phyloP scores from a whole-genome alignment of 768 basidiomycete species.

The Psilocybe azurescens region DNA sequence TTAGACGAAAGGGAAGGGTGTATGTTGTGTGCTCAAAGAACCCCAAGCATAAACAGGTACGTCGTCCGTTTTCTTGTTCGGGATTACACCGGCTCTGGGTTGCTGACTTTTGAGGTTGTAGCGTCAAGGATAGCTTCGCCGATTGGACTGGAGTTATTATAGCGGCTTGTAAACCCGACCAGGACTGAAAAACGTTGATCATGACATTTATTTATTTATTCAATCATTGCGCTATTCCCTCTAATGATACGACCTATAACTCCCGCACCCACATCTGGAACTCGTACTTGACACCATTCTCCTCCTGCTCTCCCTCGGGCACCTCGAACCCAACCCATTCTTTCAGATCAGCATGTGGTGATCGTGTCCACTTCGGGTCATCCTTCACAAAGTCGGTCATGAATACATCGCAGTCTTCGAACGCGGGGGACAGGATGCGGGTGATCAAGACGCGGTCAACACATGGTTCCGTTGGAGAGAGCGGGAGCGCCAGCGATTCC shows the following conservation, averaged over 20 bases:
- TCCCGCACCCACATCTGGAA: slow-evolving; percentile 93
- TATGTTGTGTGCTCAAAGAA: slow-evolving; percentile 94
- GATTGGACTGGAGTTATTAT: background rate
- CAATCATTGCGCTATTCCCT: background rate
- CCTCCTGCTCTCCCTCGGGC: slow-evolving; percentile 74
- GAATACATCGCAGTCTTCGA: slow-evolving; percentile 86
- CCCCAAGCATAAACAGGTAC: slow-evolving; percentile 96
- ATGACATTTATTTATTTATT: slow-evolving; percentile 9
- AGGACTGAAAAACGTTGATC: background rate
- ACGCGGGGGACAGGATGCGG: slow-evolving; percentile 74
- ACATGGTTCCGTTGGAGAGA: slow-evolving; percentile 38
- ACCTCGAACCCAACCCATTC: slow-evolving; percentile 86
- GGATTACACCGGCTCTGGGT: background rate
- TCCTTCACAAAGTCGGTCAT: slow-evolving; percentile 70
- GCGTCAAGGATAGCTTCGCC: slow-evolving; percentile 64
- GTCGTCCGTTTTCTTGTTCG: slow-evolving; percentile 22
- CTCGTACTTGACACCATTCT: slow-evolving; percentile 85
- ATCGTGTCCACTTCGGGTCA: slow-evolving; percentile 54
- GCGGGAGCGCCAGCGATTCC: slow-evolving; percentile 57
- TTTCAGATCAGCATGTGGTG: slow-evolving; percentile 65
- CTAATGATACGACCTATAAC: slow-evolving; percentile 9
- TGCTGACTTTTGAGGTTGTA: slow-evolving; percentile 32
- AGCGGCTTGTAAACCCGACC: background rate
- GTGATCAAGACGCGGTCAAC: slow-evolving; percentile 91
- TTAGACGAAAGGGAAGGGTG: slow-evolving; percentile 87